Evolutionary conservation across 306 rosid species (phyloP), one percentile per base, ranked within the genome.

Genomic region (Lupinus albus): DNA sequence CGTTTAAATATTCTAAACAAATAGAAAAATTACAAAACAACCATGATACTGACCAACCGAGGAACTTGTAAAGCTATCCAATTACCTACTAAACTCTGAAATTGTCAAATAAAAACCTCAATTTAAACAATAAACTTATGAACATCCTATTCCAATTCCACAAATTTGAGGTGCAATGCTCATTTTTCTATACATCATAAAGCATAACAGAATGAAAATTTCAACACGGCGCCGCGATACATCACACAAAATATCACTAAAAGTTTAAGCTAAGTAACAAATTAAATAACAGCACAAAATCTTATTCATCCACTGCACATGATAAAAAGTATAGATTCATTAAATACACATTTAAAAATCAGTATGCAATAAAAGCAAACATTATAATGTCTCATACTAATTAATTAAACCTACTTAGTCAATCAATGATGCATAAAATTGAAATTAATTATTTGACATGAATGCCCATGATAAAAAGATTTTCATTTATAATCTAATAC

Each of bases 81-180:
- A n/a, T n/a, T n/a, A n/a, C n/a, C n/a, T n/a, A n/a, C 65, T 32
- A 52, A 48, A 50, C 64, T 57, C 77, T 8, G 46, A 51, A 52
- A 7, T 44, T 18, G 12, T 62, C 73, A 71, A 70, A 75, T 52
- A 20, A 30, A 49, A 5, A 6, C 38, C 21, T 35, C 15, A 17
- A 13, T 10, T 4, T 21, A 25, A 0, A 35, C 8, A 41, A 50
- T 17, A 52, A 68, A 62, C 50, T 38, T 11, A 49, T 8, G 15
- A 49, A 30, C 39, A 30, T 15, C 56, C 38, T 4, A 21, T 15
- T n/a, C 30, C 16, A 56, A 52, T 78, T 69, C 44, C 39, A 47
- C 25, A 67, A 54, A 47, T 46, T 60, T 4, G 42, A 13, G 18
- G 44, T 13, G 11, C 4, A 36, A 54, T 35, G 60, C 28, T 52